A percentile compares a stretch with the other conserved stretches of the same genome.
Conservation (phyloP, 2,329 filamentous ascomycete species). For the Cladophialophora chaetospira region DNA sequence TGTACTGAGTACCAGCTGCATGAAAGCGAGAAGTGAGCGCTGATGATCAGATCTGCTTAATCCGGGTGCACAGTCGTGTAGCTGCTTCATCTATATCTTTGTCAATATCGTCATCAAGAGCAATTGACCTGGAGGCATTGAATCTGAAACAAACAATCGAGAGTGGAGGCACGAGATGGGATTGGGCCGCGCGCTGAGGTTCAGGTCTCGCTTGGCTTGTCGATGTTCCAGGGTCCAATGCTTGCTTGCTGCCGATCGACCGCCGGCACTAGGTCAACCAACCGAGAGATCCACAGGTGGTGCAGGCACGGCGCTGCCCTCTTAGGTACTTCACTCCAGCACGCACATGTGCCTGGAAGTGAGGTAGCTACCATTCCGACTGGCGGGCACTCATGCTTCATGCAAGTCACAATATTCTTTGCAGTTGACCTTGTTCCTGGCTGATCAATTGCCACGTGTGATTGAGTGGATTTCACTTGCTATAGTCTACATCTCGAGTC, state of each 20-base stretch:
- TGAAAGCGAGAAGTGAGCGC: constrained; percentile 10
- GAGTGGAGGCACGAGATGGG: constrained; percentile 27
- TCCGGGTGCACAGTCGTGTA: neutral
- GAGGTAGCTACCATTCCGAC: constrained; percentile 3
- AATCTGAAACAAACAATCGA: constrained; percentile 16
- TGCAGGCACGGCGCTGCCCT: constrained; percentile 8
- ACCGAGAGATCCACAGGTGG: constrained; percentile 5
- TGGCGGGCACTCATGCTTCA: constrained; percentile 11
- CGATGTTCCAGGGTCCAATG: neutral
- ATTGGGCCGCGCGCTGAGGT: constrained; percentile 23
- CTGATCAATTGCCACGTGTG: constrained; percentile 10
- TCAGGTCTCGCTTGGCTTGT: neutral
- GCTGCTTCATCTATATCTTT: neutral
- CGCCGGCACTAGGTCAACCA: constrained; percentile 6
- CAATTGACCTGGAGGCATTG: constrained; percentile 6
- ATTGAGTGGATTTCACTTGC: constrained; percentile 21
- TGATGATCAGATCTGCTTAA: neutral
- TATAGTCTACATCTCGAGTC: constrained; percentile 12
- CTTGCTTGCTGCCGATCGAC: constrained; percentile 7
- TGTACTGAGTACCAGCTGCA: constrained; percentile 20
- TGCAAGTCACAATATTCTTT: constrained; percentile 16
- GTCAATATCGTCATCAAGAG: neutral
- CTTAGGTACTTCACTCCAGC: neutral
- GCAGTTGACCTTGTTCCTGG: constrained; percentile 15
- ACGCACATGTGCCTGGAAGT: neutral